Conservation (phyloP, 805 yeast species). For the Candida nonsorbophila region DNA sequence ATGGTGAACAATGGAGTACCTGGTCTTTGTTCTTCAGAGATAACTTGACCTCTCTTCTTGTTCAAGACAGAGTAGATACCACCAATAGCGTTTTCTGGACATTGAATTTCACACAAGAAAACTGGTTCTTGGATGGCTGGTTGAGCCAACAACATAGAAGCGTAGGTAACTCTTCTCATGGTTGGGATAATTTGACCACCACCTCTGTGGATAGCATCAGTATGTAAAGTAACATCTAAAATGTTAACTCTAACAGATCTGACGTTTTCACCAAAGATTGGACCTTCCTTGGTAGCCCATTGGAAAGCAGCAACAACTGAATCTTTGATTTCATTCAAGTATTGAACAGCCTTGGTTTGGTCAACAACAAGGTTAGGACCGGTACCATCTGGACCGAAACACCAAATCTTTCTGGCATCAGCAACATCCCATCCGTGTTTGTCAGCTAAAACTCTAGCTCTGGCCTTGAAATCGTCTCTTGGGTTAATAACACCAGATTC, state of each 20-base stretch:
- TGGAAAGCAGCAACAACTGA: conserved; percentile 99
- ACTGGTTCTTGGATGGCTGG: conserved; percentile 99
- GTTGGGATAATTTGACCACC: conserved; percentile 99
- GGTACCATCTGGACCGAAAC: conserved; percentile 99
- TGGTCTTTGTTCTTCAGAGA: conserved; percentile 99
- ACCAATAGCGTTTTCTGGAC: conserved; percentile 99
- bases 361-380: conserved; percentile 99
- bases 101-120: conserved; percentile 98
- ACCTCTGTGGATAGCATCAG: conserved; percentile 99
- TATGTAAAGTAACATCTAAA: conserved; percentile 98
- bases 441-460: conserved; percentile 98
- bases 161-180: conserved; percentile 99
- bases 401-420: conserved; percentile 99
- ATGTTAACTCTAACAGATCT: conserved; percentile 97
- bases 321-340: conserved; percentile 98
- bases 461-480: conserved; percentile 96
- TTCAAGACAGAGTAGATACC: conserved; percentile 99
- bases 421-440: conserved; percentile 99
- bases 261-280: conserved; percentile 92
- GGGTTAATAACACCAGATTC: conserved; percentile 90
- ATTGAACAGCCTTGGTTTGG: conserved; percentile 99
- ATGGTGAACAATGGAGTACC: conserved; percentile 99
- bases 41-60: conserved; percentile 99
- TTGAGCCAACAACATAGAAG: conserved; percentile 95
- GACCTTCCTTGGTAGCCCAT: conserved; percentile 99